Evolutionary conservation across 2,329 filamentous ascomycete species (phyloP), one percentile per base, ranked within the genome.

Genomic region (Didymosphaeria variabile): DNA sequence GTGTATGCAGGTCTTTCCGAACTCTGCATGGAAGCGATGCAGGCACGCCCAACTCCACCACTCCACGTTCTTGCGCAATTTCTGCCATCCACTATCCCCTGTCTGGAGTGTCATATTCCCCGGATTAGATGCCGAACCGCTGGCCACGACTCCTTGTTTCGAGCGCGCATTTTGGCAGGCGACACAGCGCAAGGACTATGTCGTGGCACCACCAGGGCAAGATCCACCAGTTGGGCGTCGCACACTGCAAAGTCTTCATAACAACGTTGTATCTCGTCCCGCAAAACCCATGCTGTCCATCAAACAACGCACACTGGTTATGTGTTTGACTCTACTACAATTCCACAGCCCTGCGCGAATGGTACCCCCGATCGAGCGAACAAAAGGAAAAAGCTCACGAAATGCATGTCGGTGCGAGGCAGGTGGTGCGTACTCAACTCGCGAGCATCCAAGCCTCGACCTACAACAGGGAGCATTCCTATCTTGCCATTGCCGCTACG

Each of bases 401-500:
- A 44, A 72, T 72, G 70, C 61, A 54, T 72, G 67, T 59, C 62
- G 65, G 62, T 73, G 67, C 57, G 57, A 51, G 52, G 44, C 49
- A 60, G 50, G 50, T 59, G 42, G 51, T 60, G 55, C 50, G 44
- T 44, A 51, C 34, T 57, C 62, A 40, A 49, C 61, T 58, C 58
- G 65, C 58, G 63, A 67, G 62, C 64, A 64, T 66, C 61, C 63
- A 66, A 49, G 65, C 66, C n/a, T 67, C 72, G 5, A 58, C 67
- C 13, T 78, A 79, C 56, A 73, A 77, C 64, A 77, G 71, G 54
- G 72, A 69, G 1, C 63, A 66, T 42, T 63, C 68, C 13, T 78
- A 82, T 31, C 71, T 83, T 61, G 78, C 73, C 32, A 79, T 81
- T 57, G 79, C 79, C 45, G 69, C 78, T 40, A 71, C 77, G 36